Conservation (phyloP, 2,329 filamentous ascomycete genomes). For the Pezizomycotina sp. region DNA sequence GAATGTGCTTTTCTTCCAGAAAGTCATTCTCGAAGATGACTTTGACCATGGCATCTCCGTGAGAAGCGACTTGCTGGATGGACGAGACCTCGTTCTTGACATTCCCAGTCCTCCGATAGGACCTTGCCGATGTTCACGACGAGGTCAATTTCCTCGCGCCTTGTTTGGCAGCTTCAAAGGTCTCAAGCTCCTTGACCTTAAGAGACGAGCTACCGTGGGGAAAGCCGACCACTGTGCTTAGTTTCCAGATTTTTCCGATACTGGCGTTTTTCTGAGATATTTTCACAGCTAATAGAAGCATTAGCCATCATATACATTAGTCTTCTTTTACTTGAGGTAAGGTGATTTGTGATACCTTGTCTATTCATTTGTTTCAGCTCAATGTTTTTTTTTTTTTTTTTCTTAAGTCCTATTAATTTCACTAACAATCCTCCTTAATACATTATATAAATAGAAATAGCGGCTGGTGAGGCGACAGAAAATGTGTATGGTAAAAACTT, state of each 20-base stretch:
- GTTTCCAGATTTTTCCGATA: slow-evolving; percentile 34
- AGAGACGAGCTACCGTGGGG: slow-evolving; percentile 43
- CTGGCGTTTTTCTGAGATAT: too few relatives aligned
- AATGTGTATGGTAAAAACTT: slow-evolving; percentile 23
- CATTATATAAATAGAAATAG: too few relatives aligned
- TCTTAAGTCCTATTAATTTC: too few relatives aligned
- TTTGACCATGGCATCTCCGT: slow-evolving; percentile 37
- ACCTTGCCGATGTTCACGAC: slow-evolving; percentile 45
- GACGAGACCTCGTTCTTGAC: slow-evolving; percentile 37
- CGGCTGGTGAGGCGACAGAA: too few relatives aligned
- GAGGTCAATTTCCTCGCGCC: slow-evolving; percentile 44
- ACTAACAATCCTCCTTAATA: too few relatives aligned
- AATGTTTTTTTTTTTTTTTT: too few relatives aligned
- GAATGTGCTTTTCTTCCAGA: slow-evolving; percentile 36
- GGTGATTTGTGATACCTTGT: too few relatives aligned
- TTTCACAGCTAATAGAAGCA: too few relatives aligned
- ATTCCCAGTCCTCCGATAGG: slow-evolving; percentile 40
- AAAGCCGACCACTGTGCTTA: slow-evolving; percentile 43
- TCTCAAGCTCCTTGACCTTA: slow-evolving; percentile 39
- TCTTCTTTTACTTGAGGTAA: too few relatives aligned
- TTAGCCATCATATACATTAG: too few relatives aligned
- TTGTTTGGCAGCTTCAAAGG: slow-evolving; percentile 32
- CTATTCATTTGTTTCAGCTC: too few relatives aligned
- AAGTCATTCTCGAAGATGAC: slow-evolving; percentile 49
- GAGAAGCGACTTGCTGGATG: slow-evolving; percentile 36